Conservation (phyloP, 768 basidiomycete species). For the Lactifluus subvellereus region DNA sequence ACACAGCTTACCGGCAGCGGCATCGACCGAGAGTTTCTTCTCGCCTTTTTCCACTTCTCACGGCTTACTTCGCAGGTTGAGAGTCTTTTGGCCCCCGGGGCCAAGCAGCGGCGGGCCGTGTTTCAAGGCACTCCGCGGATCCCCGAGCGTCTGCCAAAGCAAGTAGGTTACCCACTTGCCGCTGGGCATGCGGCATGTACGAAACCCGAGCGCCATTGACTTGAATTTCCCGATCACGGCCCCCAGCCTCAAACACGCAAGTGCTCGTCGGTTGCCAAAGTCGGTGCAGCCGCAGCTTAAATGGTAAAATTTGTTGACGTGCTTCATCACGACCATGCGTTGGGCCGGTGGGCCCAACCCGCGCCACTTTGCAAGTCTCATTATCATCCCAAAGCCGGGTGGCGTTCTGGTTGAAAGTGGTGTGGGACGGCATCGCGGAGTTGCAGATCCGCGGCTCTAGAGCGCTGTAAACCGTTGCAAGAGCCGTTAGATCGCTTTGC, state of each 20-base stretch:
- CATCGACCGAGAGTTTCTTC: neutral
- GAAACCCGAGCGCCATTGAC: neutral
- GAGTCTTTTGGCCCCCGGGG: neutral
- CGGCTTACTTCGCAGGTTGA: neutral
- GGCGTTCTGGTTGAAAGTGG: constrained; percentile 5
- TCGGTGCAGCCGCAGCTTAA: neutral
- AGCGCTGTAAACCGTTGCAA: neutral
- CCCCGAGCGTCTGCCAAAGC: neutral
- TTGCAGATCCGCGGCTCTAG: constrained; percentile 9
- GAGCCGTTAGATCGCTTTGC: no score
- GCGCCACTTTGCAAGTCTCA: neutral
- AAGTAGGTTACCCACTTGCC: neutral
- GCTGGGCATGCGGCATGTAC: neutral
- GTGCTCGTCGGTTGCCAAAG: neutral
- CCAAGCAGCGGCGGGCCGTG: constrained; percentile 7
- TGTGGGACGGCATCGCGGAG: neutral
- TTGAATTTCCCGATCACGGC: neutral
- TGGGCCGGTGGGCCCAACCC: neutral
- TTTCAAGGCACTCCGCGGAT: constrained; percentile 18
- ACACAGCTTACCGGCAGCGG: neutral
- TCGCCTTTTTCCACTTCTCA: neutral
- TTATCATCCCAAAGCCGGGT: neutral
- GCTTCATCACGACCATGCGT: neutral
- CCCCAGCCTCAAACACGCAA: neutral
- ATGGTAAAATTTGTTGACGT: neutral